These are phyloP conservation scores for Capsicum chinense DNA, from an alignment of 257 asterid genomes.

Conservation along the genomic window DNA sequence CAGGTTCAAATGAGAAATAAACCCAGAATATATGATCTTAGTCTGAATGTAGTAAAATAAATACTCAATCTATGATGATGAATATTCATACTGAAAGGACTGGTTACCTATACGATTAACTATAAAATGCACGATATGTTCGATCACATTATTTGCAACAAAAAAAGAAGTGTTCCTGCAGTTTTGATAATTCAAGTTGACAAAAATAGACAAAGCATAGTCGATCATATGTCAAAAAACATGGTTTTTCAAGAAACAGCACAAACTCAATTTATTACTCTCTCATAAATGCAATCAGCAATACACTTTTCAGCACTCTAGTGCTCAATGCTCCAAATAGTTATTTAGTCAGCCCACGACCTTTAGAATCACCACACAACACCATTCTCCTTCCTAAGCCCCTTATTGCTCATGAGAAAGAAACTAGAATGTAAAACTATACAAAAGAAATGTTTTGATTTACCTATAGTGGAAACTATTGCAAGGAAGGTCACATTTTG, in stretches of 20 bases:
- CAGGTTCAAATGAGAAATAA: too few species aligned
- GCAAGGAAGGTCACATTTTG: not conserved
- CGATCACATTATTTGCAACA: not conserved
- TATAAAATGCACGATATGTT: constrained; percentile 23
- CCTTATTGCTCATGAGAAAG: not conserved
- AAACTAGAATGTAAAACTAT: not conserved
- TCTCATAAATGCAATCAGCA: not conserved
- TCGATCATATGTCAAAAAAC: not conserved
- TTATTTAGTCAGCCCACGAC: not conserved
- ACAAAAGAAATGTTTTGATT: not conserved
- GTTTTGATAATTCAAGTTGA: not conserved
- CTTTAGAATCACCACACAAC: not conserved
- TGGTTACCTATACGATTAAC: constrained; percentile 57
- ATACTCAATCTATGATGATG: too few species aligned
- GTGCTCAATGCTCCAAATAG: not conserved
- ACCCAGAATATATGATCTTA: too few species aligned
- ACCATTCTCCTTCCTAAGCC: not conserved
- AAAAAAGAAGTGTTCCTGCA: not conserved
- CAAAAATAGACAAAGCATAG: not conserved
- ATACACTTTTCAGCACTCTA: constrained; percentile 6
- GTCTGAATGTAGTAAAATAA: too few species aligned
- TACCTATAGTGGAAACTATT: not conserved
- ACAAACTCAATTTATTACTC: not conserved
- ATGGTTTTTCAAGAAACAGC: not conserved
- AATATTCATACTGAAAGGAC: too few species aligned